Conservation (phyloP, 2,329 filamentous ascomycete species). For the Conoideocrella luteorostrata region DNA sequence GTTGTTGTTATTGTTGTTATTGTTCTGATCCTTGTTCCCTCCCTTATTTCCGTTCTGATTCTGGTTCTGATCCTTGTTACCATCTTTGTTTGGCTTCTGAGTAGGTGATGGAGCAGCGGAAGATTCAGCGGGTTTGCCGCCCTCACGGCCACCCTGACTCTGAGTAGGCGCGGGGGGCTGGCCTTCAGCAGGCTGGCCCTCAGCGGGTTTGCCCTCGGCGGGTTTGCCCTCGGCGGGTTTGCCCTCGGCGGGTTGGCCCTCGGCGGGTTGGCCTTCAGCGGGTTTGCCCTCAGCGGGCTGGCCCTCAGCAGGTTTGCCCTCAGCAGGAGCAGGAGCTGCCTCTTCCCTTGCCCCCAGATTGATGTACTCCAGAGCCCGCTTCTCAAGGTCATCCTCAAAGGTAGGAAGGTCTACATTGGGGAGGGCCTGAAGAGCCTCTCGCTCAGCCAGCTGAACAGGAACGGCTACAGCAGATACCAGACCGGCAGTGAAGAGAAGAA, state of each 20-base stretch:
- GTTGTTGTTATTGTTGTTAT: not conserved
- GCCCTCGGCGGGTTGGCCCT: not conserved
- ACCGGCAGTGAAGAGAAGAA: slow-evolving; percentile 22
- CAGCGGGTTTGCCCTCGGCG: too few relatives aligned
- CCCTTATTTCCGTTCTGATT: slow-evolving; percentile 5
- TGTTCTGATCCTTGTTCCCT: slow-evolving; percentile 9
- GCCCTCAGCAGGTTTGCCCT: not conserved
- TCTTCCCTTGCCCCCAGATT: slow-evolving; percentile 1
- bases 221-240: too few relatives aligned
- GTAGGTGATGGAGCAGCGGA: slow-evolving; percentile 1
- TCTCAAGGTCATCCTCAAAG: not conserved
- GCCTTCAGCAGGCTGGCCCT: too few relatives aligned
- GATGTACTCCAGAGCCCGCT: not conserved
- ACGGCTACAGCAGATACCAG: slow-evolving; percentile 23
- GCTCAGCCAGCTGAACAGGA: slow-evolving; percentile 16
- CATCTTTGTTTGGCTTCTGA: not conserved
- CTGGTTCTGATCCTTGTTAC: slow-evolving; percentile 9
- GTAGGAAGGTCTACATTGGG: slow-evolving; percentile 3
- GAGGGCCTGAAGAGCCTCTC: slow-evolving; percentile 6
- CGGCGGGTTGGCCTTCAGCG: not conserved
- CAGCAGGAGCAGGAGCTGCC: not conserved
- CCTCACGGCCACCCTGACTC: too few relatives aligned
- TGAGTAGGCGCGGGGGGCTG: too few relatives aligned
- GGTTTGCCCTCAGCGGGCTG: not conserved
- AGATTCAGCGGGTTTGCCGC: not conserved